Percentiles rank a stretch among this genome's conserved stretches.
phyloP scores from a whole-genome alignment of 192 early-diverging fungal genomes.

The Linnemannia schmuckeri region DNA sequence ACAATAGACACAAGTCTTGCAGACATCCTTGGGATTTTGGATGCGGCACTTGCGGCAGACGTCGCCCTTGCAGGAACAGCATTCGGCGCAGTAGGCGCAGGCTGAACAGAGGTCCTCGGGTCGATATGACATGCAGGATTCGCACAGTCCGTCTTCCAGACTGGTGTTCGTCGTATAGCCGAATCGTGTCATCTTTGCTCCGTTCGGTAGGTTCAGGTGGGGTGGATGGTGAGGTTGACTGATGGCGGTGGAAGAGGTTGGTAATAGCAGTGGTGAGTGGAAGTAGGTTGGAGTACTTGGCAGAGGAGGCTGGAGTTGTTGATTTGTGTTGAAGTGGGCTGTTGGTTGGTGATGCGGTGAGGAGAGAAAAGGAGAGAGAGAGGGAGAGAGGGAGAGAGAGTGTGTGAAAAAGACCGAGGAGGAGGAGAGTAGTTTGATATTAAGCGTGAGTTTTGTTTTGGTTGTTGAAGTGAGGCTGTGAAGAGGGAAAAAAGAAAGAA shows the following conservation, averaged over 20 bases:
- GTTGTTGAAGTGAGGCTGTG: background rate
- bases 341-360: background rate
- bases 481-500: background rate
- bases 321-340: background rate
- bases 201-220: too few relatives aligned
- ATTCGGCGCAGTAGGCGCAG: conserved; percentile 14
- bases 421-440: too few relatives aligned
- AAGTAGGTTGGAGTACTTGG: background rate
- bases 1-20: conserved; percentile 14
- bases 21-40: conserved; percentile 17
- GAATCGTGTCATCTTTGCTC: background rate
- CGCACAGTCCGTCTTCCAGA: conserved; percentile 23
- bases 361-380: too few relatives aligned
- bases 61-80: conserved; percentile 10
- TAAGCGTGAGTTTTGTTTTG: too few relatives aligned
- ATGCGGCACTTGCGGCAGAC: conserved; percentile 19
- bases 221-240: background rate
- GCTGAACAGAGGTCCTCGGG: conserved; percentile 18
- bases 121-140: conserved; percentile 15
- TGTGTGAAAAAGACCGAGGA: background rate
- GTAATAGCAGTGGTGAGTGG: background rate
- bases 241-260: background rate
- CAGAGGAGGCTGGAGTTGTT: background rate
- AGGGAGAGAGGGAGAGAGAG: too few relatives aligned
- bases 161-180: background rate